A percentile compares a stretch with the other conserved stretches of the same genome.
Evolutionary conservation across 768 basidiomycete genomes (phyloP).

Genomic region (Harrya chromipes): DNA sequence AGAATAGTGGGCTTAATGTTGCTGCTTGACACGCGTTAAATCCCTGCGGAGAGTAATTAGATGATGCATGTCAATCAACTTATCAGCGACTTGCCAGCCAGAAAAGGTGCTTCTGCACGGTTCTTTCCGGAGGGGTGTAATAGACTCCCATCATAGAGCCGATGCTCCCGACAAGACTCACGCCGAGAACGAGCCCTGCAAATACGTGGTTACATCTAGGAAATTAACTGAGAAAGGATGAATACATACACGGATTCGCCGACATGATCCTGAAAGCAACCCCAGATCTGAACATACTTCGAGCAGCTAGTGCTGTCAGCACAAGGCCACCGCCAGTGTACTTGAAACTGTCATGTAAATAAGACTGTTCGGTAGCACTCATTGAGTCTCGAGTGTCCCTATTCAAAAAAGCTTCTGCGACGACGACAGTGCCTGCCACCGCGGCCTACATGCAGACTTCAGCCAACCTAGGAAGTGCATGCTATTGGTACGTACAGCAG

Average conservation of each 20-base stretch:
- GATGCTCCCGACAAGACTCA: slow-evolving; percentile 74
- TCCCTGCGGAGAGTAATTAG: slow-evolving; percentile 41
- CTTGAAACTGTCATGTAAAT: slow-evolving; percentile 75
- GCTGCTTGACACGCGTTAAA: slow-evolving; percentile 88
- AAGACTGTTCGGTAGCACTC: slow-evolving; percentile 56
- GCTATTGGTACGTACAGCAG: slow-evolving; percentile 42
- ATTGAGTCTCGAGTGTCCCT: slow-evolving; percentile 74
- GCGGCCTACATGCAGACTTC: slow-evolving; percentile 51
- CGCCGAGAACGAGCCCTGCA: slow-evolving; percentile 76
- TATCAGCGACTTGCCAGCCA: slow-evolving; percentile 57
- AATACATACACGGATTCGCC: slow-evolving; percentile 69
- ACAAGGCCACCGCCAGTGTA: slow-evolving; percentile 81
- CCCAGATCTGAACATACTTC: slow-evolving; percentile 70
- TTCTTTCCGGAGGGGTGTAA: slow-evolving; percentile 75
- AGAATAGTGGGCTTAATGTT: slow-evolving; percentile 85
- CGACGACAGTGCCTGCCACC: slow-evolving; percentile 67
- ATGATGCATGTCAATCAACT: background rate
- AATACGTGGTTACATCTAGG: background rate
- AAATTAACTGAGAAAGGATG: background rate
- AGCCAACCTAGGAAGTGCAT: background rate
- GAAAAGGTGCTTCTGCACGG: slow-evolving; percentile 73
- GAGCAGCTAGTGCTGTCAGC: slow-evolving; percentile 75
- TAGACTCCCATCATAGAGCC: slow-evolving; percentile 83
- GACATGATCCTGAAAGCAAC: slow-evolving; percentile 72
- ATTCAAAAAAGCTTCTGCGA: slow-evolving; percentile 65